Evolutionary conservation across 2,329 filamentous ascomycete genomes (phyloP).

Genomic region (Sporothrix curviconia): DNA sequence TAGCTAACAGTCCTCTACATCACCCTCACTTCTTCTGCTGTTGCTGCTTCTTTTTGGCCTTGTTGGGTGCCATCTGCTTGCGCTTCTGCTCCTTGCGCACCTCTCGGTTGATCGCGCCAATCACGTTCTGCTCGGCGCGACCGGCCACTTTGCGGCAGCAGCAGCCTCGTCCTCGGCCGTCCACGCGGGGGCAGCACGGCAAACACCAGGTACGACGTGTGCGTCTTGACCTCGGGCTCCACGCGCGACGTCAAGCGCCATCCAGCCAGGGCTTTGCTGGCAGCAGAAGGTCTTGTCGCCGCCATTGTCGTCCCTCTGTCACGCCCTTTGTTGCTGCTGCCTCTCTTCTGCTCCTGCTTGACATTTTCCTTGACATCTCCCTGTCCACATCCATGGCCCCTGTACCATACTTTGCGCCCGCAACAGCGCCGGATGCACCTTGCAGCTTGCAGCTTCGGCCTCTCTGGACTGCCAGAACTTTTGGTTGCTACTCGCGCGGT

Average conservation of each 20-base stretch:
- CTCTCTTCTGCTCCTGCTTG: constrained; percentile 23
- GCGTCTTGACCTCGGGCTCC: constrained; percentile 85
- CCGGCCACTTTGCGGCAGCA: constrained; percentile 58
- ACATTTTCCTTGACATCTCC: constrained; percentile 19
- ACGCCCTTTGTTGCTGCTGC: constrained; percentile 11
- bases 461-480: constrained; percentile 16
- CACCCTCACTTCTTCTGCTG: no score
- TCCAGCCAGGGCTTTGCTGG: constrained; percentile 59
- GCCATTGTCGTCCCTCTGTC: no score
- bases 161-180: constrained; percentile 70
- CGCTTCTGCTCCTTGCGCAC: constrained; percentile 51
- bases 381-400: constrained; percentile 18
- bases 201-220: constrained; percentile 96
- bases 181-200: constrained; percentile 84
- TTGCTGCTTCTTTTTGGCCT: constrained; percentile 1
- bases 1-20: no score
- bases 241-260: constrained; percentile 71
- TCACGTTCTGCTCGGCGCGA: constrained; percentile 45
- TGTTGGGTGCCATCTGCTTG: constrained; percentile 30
- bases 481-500: constrained; percentile 53
- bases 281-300: not conserved
- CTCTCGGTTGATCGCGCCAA: constrained; percentile 48
- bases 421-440: constrained; percentile 7
- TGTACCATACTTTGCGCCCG: no score
- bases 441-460: not conserved